These are phyloP conservation scores for Eleusine indica DNA, from an alignment of 176 grass and related monocot genomes.

Conservation along the genomic window DNA sequence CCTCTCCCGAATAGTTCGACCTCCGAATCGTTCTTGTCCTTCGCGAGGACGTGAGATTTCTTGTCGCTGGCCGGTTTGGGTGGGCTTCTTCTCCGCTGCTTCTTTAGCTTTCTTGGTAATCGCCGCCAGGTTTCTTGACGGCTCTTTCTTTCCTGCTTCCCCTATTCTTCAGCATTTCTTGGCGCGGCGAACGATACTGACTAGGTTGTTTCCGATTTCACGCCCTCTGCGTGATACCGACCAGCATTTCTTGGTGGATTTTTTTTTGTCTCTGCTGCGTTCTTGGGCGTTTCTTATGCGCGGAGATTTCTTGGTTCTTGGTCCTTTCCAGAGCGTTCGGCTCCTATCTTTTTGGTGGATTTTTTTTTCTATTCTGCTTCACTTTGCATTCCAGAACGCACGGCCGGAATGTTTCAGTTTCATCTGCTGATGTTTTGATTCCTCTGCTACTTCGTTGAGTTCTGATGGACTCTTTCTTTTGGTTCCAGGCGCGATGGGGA, in stretches of 20 bases:
- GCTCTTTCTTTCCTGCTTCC: not conserved
- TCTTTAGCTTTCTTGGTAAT: not conserved
- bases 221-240: not conserved
- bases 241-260: too few relatives aligned
- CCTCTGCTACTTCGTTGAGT: not conserved
- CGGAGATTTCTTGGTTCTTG: not conserved
- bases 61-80: not conserved
- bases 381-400: too few relatives aligned
- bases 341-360: not conserved
- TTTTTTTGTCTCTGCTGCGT: too few relatives aligned
- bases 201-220: not conserved
- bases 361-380: not conserved
- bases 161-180: not conserved
- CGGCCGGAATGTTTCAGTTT: not conserved
- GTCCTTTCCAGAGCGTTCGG: not conserved
- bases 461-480: conserved; percentile 13
- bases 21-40: not conserved
- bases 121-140: not conserved
- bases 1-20: not conserved
- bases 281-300: not conserved
- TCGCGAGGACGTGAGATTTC: not conserved
- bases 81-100: not conserved
- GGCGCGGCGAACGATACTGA: not conserved
- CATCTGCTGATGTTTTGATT: not conserved
- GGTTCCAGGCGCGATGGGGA: conserved; percentile 45